Percentiles rank a stretch among this genome's conserved stretches.
These are phyloP conservation scores for Nicotiana noctiflora DNA, from an alignment of 257 asterid genomes.

Conservation along the genomic window DNA sequence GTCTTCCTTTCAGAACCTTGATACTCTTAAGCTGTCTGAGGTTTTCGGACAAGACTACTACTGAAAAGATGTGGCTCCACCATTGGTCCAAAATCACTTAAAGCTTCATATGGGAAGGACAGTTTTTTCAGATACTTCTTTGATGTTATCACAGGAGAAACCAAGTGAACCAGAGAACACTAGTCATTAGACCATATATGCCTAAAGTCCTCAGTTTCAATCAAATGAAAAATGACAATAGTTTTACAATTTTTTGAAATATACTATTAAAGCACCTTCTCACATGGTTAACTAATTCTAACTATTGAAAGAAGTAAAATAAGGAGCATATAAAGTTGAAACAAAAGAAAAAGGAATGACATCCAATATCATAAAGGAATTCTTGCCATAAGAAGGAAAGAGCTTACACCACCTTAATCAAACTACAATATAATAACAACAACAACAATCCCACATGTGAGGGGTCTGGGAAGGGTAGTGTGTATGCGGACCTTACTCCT, in stretches of 20 bases:
- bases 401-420: constrained; percentile 2
- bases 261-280: background rate
- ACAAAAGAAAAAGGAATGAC: background rate
- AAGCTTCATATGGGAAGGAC: no score
- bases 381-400: background rate
- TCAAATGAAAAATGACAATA: background rate
- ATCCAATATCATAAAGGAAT: background rate
- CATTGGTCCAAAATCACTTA: no score
- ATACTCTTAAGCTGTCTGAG: background rate
- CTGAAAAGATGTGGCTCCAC: no score
- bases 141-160: background rate
- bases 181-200: background rate
- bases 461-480: no score
- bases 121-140: background rate
- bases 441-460: no score
- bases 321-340: background rate
- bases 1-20: background rate
- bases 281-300: background rate
- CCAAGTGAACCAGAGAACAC: background rate
- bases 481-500: no score
- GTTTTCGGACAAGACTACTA: no score
- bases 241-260: background rate
- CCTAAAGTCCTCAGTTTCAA: background rate
- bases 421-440: background rate
- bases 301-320: background rate